These are phyloP conservation scores for Candida smagusa DNA, from an alignment of 1,139 yeast species.

Conservation along the genomic window DNA sequence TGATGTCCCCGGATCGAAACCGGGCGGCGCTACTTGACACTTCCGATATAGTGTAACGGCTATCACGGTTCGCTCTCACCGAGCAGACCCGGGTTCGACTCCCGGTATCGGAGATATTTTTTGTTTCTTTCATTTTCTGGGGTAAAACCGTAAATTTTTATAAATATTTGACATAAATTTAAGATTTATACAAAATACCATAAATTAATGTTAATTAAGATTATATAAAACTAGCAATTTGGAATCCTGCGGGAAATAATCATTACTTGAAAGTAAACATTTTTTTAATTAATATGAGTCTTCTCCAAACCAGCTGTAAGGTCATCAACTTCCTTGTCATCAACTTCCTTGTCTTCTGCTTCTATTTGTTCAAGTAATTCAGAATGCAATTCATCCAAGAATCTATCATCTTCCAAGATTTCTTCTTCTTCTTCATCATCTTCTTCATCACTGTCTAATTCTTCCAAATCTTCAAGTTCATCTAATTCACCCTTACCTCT, in stretches of 20 bases:
- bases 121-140: too few species aligned
- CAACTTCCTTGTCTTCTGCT: conserved; percentile 31
- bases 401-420: conserved; percentile 49
- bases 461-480: conserved; percentile 93
- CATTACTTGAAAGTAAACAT: not conserved
- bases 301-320: conserved; percentile 58
- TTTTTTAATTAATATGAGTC: conserved; percentile 37
- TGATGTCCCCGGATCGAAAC: conserved; percentile 99
- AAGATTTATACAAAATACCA: too few species aligned
- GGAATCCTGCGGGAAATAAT: not conserved
- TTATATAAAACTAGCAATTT: too few species aligned
- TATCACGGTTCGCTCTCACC: conserved; percentile 78
- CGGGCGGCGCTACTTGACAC: conserved; percentile 80
- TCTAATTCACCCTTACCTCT: conserved; percentile 82
- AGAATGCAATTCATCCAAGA: conserved; percentile 57
- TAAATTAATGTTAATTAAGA: too few species aligned
- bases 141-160: too few species aligned
- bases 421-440: conserved; percentile 66
- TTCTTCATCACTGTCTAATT: conserved; percentile 79
- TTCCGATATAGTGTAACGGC: conserved; percentile 72
- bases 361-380: conserved; percentile 37
- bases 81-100: conserved; percentile 77
- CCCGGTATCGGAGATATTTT: conserved; percentile 61
- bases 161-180: too few species aligned
- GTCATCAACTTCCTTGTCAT: conserved; percentile 47